A percentile compares a stretch with the other conserved stretches of the same genome.
phyloP scores from a whole-genome alignment of 345 rosid species.

The Raphanus raphanistrum region DNA sequence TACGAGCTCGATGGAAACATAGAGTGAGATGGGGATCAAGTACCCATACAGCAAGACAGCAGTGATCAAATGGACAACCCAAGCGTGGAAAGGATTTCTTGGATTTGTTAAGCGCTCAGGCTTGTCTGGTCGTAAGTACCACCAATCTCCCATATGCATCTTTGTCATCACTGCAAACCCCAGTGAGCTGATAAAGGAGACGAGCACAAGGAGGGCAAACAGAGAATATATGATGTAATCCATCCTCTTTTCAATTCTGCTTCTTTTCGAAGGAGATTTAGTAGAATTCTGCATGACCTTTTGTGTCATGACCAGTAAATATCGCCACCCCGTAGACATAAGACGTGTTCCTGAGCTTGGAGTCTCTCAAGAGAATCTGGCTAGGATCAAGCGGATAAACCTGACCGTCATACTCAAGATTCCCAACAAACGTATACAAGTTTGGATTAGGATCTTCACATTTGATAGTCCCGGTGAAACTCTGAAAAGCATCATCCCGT shows the following conservation, averaged over 20 bases:
- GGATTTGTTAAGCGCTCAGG: slow-evolving; percentile 49
- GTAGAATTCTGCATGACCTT: slow-evolving; percentile 67
- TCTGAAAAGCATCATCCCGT: slow-evolving; percentile 45
- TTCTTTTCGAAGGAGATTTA: slow-evolving; percentile 65
- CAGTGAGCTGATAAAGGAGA: slow-evolving; percentile 54
- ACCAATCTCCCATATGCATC: slow-evolving; percentile 53
- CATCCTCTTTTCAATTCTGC: slow-evolving; percentile 68
- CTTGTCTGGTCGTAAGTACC: slow-evolving; percentile 55
- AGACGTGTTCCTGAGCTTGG: slow-evolving; percentile 72
- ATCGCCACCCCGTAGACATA: slow-evolving; percentile 68
- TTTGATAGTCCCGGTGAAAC: slow-evolving; percentile 45
- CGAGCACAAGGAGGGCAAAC: slow-evolving; percentile 50
- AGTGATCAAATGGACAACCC: slow-evolving; percentile 50
- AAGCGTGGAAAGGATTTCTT: slow-evolving; percentile 43
- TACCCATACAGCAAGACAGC: slow-evolving; percentile 68
- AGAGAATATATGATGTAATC: slow-evolving; percentile 65
- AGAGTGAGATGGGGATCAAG: slow-evolving; percentile 76
- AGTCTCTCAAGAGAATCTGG: slow-evolving; percentile 70
- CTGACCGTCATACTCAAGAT: slow-evolving; percentile 50
- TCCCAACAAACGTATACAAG: slow-evolving; percentile 71
- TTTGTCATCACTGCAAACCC: slow-evolving; percentile 46
- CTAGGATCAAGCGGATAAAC: slow-evolving; percentile 52
- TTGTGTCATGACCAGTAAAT: slow-evolving; percentile 69
- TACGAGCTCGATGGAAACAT: slow-evolving; percentile 76
- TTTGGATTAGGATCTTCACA: slow-evolving; percentile 82